Percentiles rank a stretch among this genome's conserved stretches.
These are phyloP conservation scores for Piper longum DNA, from an alignment of 164 flowering plant genomes.

Conservation along the genomic window DNA sequence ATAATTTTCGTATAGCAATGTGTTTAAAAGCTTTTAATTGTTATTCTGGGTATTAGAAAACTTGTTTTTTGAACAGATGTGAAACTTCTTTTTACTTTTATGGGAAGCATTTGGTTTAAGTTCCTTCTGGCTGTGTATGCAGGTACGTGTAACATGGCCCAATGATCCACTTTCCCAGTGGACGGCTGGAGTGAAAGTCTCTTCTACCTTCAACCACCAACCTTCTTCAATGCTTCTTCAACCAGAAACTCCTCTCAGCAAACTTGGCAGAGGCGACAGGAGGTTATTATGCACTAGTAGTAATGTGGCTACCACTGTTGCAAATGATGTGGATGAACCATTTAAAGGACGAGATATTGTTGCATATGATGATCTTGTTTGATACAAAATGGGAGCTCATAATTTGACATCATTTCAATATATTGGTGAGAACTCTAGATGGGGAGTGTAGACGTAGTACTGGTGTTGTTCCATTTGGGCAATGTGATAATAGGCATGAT, in stretches of 20 bases:
- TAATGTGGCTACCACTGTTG: conserved; percentile 17
- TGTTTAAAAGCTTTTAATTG: no score
- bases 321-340: conserved; percentile 20
- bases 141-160: conserved; percentile 65
- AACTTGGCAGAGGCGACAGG: conserved; percentile 48
- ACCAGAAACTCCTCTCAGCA: conserved; percentile 56
- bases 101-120: neutral
- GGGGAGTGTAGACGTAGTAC: neutral
- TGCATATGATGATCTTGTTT: conserved; percentile 79
- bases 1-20: no score
- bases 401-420: neutral
- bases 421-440: neutral
- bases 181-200: conserved; percentile 32
- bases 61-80: neutral
- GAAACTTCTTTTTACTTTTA: no score
- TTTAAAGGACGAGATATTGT: conserved; percentile 55
- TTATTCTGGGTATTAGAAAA: no score
- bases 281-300: conserved; percentile 26
- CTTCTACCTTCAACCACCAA: conserved; percentile 14
- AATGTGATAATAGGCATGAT: neutral
- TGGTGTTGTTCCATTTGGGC: neutral
- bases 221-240: conserved; percentile 45
- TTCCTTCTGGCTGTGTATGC: conserved; percentile 8
- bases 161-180: conserved; percentile 44
- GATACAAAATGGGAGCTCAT: neutral